Conservation (phyloP, 2,329 filamentous ascomycete genomes). For the Penicillium fuscoglaucum region DNA sequence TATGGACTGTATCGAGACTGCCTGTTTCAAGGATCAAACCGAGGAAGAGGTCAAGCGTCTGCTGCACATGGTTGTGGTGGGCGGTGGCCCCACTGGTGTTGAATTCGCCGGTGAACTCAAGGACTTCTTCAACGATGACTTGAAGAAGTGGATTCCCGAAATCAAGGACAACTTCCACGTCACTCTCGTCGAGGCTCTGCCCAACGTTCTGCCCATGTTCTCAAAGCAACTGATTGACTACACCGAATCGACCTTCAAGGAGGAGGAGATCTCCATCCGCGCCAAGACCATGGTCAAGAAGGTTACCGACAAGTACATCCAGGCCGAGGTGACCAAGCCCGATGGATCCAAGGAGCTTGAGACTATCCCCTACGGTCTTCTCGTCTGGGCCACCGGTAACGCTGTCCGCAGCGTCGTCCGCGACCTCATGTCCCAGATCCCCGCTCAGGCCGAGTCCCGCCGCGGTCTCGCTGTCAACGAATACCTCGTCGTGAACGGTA, state of each 20-base stretch:
- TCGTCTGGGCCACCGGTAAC: constrained; percentile 98
- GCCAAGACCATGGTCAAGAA: constrained; percentile 99
- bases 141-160: constrained; percentile 96
- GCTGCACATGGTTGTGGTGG: constrained; percentile 95
- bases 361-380: constrained; percentile 85
- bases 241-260: constrained; percentile 98
- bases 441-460: constrained; percentile 91
- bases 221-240: constrained; percentile 99
- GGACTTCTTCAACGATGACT: constrained; percentile 97
- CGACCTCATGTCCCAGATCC: constrained; percentile 88
- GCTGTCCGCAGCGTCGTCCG: constrained; percentile 84
- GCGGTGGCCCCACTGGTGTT: constrained; percentile 92
- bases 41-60: constrained; percentile 87
- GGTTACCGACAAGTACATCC: constrained; percentile 87
- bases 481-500: constrained; percentile 95
- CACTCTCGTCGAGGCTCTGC: constrained; percentile 93
- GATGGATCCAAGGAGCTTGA: constrained; percentile 82
- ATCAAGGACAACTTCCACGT: constrained; percentile 95
- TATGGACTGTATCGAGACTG: constrained; percentile 99
- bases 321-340: constrained; percentile 78
- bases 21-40: constrained; percentile 94
- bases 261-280: constrained; percentile 95
- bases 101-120: constrained; percentile 98
- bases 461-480: constrained; percentile 96
- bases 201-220: constrained; percentile 93